Percentiles rank a stretch among this genome's conserved stretches.
Conservation (phyloP, 345 rosid genomes). For the Pistacia integerrima region DNA sequence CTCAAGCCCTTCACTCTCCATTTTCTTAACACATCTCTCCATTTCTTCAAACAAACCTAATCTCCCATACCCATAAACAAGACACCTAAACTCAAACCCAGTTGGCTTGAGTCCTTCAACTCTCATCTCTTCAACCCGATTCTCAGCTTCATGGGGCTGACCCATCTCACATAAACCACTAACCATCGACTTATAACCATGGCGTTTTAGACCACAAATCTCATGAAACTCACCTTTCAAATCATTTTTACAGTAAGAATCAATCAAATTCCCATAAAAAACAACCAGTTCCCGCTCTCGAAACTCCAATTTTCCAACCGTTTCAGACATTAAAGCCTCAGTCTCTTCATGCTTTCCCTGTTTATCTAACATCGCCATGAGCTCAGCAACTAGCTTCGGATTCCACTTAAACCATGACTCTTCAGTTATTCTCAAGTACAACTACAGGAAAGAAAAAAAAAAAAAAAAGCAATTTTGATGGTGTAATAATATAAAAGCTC, state of each 20-base stretch:
- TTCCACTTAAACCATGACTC: constrained; percentile 88
- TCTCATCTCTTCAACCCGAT: constrained; percentile 53
- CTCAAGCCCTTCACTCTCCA: constrained; percentile 50
- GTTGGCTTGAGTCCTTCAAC: constrained; percentile 41
- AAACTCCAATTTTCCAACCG: constrained; percentile 43
- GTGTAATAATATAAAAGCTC: no score
- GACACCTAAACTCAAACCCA: constrained; percentile 51
- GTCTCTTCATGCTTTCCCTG: constrained; percentile 53
- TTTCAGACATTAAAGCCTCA: constrained; percentile 43
- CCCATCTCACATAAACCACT: constrained; percentile 71
- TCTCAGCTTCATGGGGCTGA: constrained; percentile 58
- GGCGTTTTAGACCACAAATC: constrained; percentile 46
- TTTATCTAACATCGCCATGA: constrained; percentile 59
- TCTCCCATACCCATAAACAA: constrained; percentile 66
- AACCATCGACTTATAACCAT: constrained; percentile 63
- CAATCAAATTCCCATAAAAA: constrained; percentile 61
- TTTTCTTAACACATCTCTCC: constrained; percentile 43
- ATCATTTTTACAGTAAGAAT: constrained; percentile 46
- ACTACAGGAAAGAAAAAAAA: constrained; percentile 32
- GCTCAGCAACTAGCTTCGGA: constrained; percentile 68
- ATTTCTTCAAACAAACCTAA: constrained; percentile 69
- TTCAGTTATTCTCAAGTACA: constrained; percentile 61
- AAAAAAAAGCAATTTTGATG: neutral
- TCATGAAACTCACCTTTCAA: constrained; percentile 51
- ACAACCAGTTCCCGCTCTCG: constrained; percentile 58